phyloP scores from a whole-genome alignment of 805 yeast species.

The Clavispora asparagi region DNA sequence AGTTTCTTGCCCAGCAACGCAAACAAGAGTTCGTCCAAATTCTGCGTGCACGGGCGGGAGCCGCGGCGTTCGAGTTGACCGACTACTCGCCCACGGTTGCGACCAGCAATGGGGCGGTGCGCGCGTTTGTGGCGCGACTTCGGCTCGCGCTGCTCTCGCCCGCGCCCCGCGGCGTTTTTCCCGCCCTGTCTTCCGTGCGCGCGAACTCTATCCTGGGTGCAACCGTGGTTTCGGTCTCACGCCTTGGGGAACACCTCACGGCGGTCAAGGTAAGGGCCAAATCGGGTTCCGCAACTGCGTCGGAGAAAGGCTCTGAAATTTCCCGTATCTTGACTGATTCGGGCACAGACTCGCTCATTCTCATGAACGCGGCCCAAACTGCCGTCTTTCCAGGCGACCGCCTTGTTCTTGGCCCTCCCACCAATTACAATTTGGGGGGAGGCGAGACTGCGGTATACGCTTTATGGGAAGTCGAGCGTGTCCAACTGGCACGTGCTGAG shows the following conservation, averaged over 20 bases:
- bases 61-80: neutral
- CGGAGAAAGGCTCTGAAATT: too few relatives aligned
- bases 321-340: too few relatives aligned
- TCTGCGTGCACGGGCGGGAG: neutral
- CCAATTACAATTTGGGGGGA: neutral
- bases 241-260: neutral
- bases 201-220: neutral
- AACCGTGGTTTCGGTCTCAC: neutral
- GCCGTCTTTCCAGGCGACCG: neutral
- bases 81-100: neutral
- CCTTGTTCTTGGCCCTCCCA: neutral
- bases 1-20: too few relatives aligned
- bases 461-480: neutral
- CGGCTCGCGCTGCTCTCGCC: neutral
- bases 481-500: too few relatives aligned
- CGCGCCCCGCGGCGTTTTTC: neutral
- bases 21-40: neutral
- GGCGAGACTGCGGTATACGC: neutral
- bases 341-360: neutral
- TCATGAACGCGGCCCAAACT: neutral
- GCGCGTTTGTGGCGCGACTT: neutral
- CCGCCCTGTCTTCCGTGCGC: neutral
- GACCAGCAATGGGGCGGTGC: neutral
- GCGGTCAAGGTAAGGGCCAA: neutral
- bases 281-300: too few relatives aligned